phyloP scores from a whole-genome alignment of 2,329 filamentous ascomycete genomes.

The Cladosporium sp. region DNA sequence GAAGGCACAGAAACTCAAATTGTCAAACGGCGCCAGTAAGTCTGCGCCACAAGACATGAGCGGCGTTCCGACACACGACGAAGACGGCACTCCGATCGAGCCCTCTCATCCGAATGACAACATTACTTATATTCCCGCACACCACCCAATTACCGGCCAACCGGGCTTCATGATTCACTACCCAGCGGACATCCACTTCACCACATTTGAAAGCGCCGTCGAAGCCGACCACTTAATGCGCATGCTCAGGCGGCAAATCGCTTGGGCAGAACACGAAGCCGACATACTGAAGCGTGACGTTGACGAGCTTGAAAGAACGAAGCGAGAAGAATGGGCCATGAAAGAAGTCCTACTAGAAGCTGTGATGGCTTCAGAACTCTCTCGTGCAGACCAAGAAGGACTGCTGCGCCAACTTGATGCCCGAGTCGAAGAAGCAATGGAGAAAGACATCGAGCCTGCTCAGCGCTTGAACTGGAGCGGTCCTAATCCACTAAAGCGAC shows the following conservation, averaged over 20 bases:
- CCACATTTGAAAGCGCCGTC: slow-evolving; percentile 59
- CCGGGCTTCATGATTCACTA: slow-evolving; percentile 48
- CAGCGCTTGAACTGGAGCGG: slow-evolving; percentile 29
- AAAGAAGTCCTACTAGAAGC: slow-evolving; percentile 78
- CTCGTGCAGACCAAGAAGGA: slow-evolving; percentile 34
- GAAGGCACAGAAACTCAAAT: slow-evolving; percentile 41
- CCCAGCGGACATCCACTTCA: slow-evolving; percentile 57
- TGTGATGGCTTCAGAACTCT: slow-evolving; percentile 66
- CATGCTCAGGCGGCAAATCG: slow-evolving; percentile 58
- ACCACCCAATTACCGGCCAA: slow-evolving; percentile 56
- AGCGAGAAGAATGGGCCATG: slow-evolving; percentile 70
- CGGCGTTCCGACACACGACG: slow-evolving; percentile 24
- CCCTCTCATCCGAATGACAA: slow-evolving; percentile 48
- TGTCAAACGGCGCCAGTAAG: slow-evolving; percentile 32
- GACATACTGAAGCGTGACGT: slow-evolving; percentile 62
- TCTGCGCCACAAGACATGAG: slow-evolving; percentile 33
- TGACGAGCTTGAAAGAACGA: slow-evolving; percentile 60
- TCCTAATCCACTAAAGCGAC: slow-evolving; percentile 14
- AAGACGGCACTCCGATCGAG: slow-evolving; percentile 29
- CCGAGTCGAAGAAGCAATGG: slow-evolving; percentile 31
- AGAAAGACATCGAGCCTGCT: slow-evolving; percentile 34
- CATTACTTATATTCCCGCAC: slow-evolving; percentile 54
- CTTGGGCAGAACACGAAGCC: slow-evolving; percentile 67
- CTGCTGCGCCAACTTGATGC: slow-evolving; percentile 32
- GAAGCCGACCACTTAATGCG: slow-evolving; percentile 65